Evolutionary conservation across 495 filamentous ascomycete species (phyloP), one percentile per base, ranked within the genome.

Genomic region (Podospora pseudopauciseta): DNA sequence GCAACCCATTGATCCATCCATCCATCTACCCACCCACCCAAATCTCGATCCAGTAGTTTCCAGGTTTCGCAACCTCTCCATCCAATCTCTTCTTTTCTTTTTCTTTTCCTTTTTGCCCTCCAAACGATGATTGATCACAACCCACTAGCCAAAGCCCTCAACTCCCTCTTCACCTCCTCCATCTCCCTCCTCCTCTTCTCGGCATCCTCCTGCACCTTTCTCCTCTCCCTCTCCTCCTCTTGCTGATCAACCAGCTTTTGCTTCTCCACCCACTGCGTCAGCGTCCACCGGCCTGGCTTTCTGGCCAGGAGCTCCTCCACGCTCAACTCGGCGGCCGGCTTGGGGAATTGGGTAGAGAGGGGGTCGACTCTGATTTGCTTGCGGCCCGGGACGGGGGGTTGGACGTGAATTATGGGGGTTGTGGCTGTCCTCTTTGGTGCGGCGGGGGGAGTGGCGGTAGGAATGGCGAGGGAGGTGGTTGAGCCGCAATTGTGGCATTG

Each of bases 261-360:
- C 62, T 79, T 75, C 74, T 79, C 78, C 44, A 81, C 71, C 49
- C 75, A 79, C 72, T 81, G 73, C 60, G 73, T 53, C n/a, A 82
- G 70, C 16, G 78, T 77, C 65, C 74, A 75, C 69, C 74, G 77
- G 53, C 67, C 65, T 0, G 81, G 80, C 68, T 72, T 60, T 39
- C 75, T 77, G 5, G 79, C 75, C 18, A 84, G 77, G 55, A 82
- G 74, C 67, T 77, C 73, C 34, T 77, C 80, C 53, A 84, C 68
- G 58, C 74, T 76, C 19, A 79, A 63, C 60, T 82, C 78, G 3
- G 67, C 56, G 0, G 60, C 39, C 0, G 81, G 81, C 70, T 77
- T 72, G 13, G 72, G 68, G 65, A 76, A 83, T 7, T 72, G 26
- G 16, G 79, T 74, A 53, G 64, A 69, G 67, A 79, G 59, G 27